Evolutionary conservation across 148 eudicot species (phyloP), one percentile per base, ranked within the genome.

Genomic region (Silene uniflora): DNA sequence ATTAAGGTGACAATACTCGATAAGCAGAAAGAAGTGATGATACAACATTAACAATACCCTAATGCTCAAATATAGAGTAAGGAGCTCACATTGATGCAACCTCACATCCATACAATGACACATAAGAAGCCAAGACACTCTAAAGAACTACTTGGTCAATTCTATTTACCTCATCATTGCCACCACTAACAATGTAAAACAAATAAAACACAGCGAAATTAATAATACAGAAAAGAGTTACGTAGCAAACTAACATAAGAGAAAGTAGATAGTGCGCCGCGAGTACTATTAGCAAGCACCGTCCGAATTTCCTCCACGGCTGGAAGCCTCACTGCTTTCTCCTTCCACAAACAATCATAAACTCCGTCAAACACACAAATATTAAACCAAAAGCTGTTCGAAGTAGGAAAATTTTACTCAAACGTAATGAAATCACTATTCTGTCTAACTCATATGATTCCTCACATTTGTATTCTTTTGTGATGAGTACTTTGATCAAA

Each of bases 181-280:
- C 70, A 67, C 47, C 23, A 75, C 7, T 4, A 21, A 49, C 39
- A 17, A 46, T 6, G 46, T 7, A 32, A n/a, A 19, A 10, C n/a
- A 24, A 21, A 35, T 12, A 62, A n/a, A 65, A 66, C 60, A 77
- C 14, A 39, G 7, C 44, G 44, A 39, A 39, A 39, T 39, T 39
- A 39, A 17, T 6, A 13, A 19, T 5, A 44, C 55, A 10, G 14
- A 70, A 60, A 6, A 21, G 24, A 73, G 62, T 10, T 27, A 11
- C 69, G 10, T 75, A 67, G 71, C 23, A 67, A 52, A 71, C 61
- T 66, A n/a, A 93, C 98, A 88, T 85, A 83, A 75, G 98, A 94
- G 81, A 91, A 88, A 60, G 98, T 94, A 22, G 98, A 92, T 67
- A 94, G 97, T 83, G 86, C 79, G 49, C 87, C 98, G 13, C 97